Evolutionary conservation across 306 rosid species (phyloP).

Genomic region (Pyrus pyrifolia): DNA sequence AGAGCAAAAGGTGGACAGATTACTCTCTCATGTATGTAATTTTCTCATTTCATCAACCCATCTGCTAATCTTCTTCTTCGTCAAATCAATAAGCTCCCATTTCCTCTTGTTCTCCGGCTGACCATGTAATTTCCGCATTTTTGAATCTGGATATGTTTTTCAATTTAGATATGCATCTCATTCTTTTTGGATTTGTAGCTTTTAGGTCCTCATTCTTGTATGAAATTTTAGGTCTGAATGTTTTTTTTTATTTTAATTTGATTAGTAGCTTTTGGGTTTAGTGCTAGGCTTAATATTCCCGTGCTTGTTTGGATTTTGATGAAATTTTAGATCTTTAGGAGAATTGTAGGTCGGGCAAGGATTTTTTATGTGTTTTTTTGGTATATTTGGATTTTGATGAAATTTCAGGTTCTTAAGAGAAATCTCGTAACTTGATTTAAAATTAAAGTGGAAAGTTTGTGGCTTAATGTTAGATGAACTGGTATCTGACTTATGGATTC

Average conservation of each 20-base stretch:
- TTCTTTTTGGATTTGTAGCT: not conserved
- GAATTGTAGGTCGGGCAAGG: not conserved
- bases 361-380: not conserved
- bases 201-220: too few relatives aligned
- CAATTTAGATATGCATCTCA: constrained; percentile 3
- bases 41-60: too few relatives aligned
- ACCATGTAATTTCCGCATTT: not conserved
- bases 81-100: too few relatives aligned
- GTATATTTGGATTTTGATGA: not conserved
- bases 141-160: constrained; percentile 3
- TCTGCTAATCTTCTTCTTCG: too few relatives aligned
- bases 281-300: not conserved
- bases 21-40: too few relatives aligned
- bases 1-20: too few relatives aligned
- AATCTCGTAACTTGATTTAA: not conserved
- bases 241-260: not conserved
- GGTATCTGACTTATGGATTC: constrained; percentile 4
- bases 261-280: not conserved
- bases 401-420: not conserved
- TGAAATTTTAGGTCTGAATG: not conserved
- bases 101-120: too few relatives aligned
- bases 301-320: not conserved
- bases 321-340: not conserved
- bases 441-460: not conserved
- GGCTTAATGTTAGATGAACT: not conserved